phyloP scores from a whole-genome alignment of 352 stramenopile species.

The Phytopythium aichiense region DNA sequence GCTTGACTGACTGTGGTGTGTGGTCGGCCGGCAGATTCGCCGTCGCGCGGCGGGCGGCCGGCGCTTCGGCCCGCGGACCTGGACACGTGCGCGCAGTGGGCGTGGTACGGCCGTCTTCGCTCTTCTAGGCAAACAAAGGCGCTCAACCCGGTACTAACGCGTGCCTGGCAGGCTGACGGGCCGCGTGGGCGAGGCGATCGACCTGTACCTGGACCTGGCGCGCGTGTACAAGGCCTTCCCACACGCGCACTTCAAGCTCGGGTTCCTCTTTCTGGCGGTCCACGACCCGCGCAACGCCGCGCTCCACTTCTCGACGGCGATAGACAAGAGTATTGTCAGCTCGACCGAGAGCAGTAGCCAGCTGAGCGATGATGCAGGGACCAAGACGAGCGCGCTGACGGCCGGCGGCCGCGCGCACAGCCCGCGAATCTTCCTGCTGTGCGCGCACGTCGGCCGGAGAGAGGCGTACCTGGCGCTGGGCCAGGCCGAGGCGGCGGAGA shows the following conservation, averaged over 20 bases:
- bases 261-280: slow-evolving; percentile 32
- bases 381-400: background rate
- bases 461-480: slow-evolving; percentile 29
- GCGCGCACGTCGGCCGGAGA: slow-evolving; percentile 29
- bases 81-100: slow-evolving; percentile 46
- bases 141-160: background rate
- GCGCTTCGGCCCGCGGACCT: slow-evolving; percentile 19
- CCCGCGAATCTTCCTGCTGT: slow-evolving; percentile 34
- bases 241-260: slow-evolving; percentile 59
- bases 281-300: slow-evolving; percentile 26
- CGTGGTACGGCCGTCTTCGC: slow-evolving; percentile 23
- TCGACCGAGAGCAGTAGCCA: background rate
- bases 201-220: slow-evolving; percentile 41
- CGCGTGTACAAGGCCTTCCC: slow-evolving; percentile 29
- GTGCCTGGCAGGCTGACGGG: slow-evolving; percentile 28
- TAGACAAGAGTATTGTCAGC: slow-evolving; percentile 13
- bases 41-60: background rate
- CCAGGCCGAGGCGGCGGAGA: slow-evolving; percentile 25
- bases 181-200: slow-evolving; percentile 38
- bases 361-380: background rate
- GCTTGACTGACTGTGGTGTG: no score
- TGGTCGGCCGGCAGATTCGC: background rate
- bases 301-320: slow-evolving; percentile 38
- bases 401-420: slow-evolving; percentile 5
- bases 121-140: background rate